Evolutionary conservation across 768 basidiomycete genomes (phyloP).

Genomic region (Melanogaster broomeanus): DNA sequence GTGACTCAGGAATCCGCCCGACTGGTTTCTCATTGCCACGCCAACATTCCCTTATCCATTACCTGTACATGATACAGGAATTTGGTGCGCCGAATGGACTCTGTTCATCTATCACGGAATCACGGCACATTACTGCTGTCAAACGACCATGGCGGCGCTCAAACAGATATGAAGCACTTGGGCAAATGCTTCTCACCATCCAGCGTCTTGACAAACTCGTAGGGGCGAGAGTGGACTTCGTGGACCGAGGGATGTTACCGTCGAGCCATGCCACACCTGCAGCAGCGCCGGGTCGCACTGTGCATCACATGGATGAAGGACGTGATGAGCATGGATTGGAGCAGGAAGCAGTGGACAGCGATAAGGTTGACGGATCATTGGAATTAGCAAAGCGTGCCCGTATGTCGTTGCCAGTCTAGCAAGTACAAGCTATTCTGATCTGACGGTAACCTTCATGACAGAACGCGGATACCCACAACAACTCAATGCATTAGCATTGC

Average conservation of each 20-base stretch:
- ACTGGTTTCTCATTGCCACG: constrained; percentile 21
- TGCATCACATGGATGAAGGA: neutral
- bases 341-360: neutral
- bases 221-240: constrained; percentile 10
- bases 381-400: neutral
- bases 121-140: constrained; percentile 21
- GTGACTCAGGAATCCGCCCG: constrained; percentile 4
- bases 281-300: neutral
- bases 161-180: constrained; percentile 31
- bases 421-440: neutral
- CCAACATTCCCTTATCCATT: constrained; percentile 29
- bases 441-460: neutral
- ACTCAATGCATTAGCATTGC: constrained; percentile 4
- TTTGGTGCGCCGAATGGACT: constrained; percentile 26
- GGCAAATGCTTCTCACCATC: constrained; percentile 35
- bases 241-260: constrained; percentile 1
- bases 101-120: constrained; percentile 23
- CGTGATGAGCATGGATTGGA: neutral
- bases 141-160: constrained; percentile 35
- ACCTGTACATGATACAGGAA: constrained; percentile 12
- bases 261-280: neutral
- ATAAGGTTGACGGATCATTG: neutral
- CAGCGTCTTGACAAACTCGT: constrained; percentile 28
- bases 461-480: neutral
- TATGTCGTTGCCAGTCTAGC: neutral